Conservation (phyloP, 805 yeast genomes). For the Zygoascus ofunaensis region DNA sequence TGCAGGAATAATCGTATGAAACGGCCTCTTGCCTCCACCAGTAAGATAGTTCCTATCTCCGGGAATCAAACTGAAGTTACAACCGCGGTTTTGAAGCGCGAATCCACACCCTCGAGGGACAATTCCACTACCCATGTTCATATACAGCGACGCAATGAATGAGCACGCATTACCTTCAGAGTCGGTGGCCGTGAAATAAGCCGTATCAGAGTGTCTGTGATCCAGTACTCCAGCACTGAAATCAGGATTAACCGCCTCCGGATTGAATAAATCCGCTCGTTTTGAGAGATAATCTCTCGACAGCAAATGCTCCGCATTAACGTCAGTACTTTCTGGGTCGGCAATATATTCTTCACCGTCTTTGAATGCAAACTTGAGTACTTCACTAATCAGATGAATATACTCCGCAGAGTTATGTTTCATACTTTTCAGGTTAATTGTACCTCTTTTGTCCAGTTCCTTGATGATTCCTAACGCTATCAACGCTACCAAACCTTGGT, state of each 20-base stretch:
- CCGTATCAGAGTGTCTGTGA: slow-evolving; percentile 55
- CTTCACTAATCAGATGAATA: slow-evolving; percentile 59
- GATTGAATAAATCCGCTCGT: slow-evolving; percentile 40
- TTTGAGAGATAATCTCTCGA: slow-evolving; percentile 40
- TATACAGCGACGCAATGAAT: slow-evolving; percentile 66
- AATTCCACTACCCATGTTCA: slow-evolving; percentile 61
- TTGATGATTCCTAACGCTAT: slow-evolving; percentile 58
- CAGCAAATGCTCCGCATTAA: slow-evolving; percentile 37
- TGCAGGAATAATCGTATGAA: slow-evolving; percentile 79
- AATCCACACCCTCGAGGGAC: slow-evolving; percentile 55
- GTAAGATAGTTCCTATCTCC: slow-evolving; percentile 51
- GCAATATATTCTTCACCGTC: slow-evolving; percentile 68
- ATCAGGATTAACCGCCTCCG: slow-evolving; percentile 33
- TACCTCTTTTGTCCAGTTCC: slow-evolving; percentile 40
- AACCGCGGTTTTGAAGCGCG: slow-evolving; percentile 66
- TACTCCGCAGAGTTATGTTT: slow-evolving; percentile 63
- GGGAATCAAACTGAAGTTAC: slow-evolving; percentile 56
- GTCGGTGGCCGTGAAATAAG: slow-evolving; percentile 58
- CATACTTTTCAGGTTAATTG: slow-evolving; percentile 31
- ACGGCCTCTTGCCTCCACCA: slow-evolving; percentile 65
- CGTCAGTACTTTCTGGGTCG: slow-evolving; percentile 39
- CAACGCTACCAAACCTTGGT: slow-evolving; percentile 71
- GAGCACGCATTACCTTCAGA: slow-evolving; percentile 70
- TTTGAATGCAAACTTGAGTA: slow-evolving; percentile 61
- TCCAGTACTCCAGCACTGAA: slow-evolving; percentile 43